Base-by-base conservation (phyloP, 2,329 filamentous ascomycete genomes). In the Cladorrhinum sp. region DNA sequence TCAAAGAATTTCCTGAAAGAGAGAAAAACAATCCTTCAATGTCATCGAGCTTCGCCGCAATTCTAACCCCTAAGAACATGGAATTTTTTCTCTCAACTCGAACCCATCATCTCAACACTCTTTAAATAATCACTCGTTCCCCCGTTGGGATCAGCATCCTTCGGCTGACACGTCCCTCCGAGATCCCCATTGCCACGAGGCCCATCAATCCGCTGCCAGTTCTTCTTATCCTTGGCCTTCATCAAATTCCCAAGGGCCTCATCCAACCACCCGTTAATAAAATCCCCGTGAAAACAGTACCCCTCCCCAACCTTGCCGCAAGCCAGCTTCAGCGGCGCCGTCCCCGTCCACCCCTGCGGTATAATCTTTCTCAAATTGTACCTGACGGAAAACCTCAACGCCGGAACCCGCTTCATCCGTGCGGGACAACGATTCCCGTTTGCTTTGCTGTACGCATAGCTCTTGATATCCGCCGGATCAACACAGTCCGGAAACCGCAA, bases 401-500 rank as follows among this genome's bases (percentile, higher is more conserved):
- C 75, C 0, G 78, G 77, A 72, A 80, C 77, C 20, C 73, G 69
- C 65, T 76, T 77, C 74, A 77, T 78, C 64, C 71, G 72, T 1
- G 58, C 36, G 0, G 77, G 76, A 63, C 76, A 79, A 29, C 62
- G 60, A 41, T 72, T 70, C 2, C 62, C 60, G 57, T 65, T 41
- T 2, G 59, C 59, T 1, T 52, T 55, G 4, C 67, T 56, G 13
- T 45, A 45, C 7, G 67, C 64, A 48, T 68, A 66, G 10, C 64
- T 59, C 29, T 66, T 66, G 57, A 70, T 63, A 53, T 75, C 73
- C 68, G 61, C 59, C 1, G 66, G 59, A 62, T 79, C 71, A 55
- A 78, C 74, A 66, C 77, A 79, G 61, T 78, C 71, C 2, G 74
- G 77, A 69, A 79, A 79, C 63, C 69, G 73, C 18, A 79, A 67